Evolutionary conservation across 2,329 filamentous ascomycete genomes (phyloP), one percentile per base, ranked within the genome.

Genomic region (Pseudonectria foliicola): DNA sequence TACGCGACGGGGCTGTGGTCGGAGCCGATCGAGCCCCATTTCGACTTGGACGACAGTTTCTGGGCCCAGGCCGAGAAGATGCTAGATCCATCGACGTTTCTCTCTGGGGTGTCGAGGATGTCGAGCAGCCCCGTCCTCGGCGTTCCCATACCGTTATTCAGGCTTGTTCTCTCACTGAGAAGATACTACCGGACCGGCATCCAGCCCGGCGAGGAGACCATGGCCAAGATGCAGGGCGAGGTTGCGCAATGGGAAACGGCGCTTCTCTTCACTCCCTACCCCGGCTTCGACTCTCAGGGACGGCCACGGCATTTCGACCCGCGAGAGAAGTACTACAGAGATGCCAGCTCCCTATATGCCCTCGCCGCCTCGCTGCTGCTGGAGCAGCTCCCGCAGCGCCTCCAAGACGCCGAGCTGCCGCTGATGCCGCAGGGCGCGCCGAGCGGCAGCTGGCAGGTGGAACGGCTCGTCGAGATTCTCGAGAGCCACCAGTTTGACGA

Each of bases 51-150:
- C 23, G 13, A 24, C 1, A 25, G 31, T 1, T 48, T 51, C 11
- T 53, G 49, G 49, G 23, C 25, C 5, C 23, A 33, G 7, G 46
- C 44, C 11, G 49, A 49, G 25, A 34, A 33, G 1, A 27, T 49
- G 1, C 25, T 53, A 0, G 29, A 45, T 7, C 30, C 26, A 7
- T 46, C 42, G 0, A 25, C 10, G 1, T 38, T 50, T 28, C 44
- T 44, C 7, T 38, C 41, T 1, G 37, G 36, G 2, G 18, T 30
- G 0, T 39, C 46, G 2, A 43, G 23, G 12, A 48, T 36, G 2
- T 29, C 47, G 0, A 44, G 46, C 14, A 52, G 50, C 14, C 50
- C 50, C 2, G 40, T 53, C 0, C 36, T 53, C 1, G 50, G 49
- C 6, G 38, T 53, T 0, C 49, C 50, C 1, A 31, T 44, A 4